A percentile compares a stretch with the other conserved stretches of the same genome.
Conservation (phyloP, 805 yeast genomes). For the Barnettozyma populi region DNA sequence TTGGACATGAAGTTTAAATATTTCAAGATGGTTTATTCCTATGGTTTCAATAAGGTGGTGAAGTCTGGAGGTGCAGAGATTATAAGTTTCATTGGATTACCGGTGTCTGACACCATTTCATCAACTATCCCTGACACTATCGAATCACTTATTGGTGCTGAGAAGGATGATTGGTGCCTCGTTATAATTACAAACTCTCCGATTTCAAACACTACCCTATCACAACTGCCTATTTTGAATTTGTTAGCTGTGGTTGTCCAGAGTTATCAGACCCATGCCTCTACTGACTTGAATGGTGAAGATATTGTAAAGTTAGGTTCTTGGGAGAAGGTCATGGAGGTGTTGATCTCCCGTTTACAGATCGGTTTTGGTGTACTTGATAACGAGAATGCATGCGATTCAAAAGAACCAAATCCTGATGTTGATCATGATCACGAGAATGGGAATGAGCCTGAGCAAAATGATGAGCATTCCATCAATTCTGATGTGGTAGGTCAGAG, state of each 20-base stretch:
- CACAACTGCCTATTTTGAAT: slow-evolving; percentile 12
- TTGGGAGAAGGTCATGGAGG: slow-evolving; percentile 26
- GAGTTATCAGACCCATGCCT: background rate
- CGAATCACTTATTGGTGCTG: background rate
- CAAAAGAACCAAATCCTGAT: slow-evolving; percentile 7
- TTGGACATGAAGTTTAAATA: slow-evolving; percentile 12
- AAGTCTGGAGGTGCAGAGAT: slow-evolving; percentile 5
- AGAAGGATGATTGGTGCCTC: slow-evolving; percentile 7
- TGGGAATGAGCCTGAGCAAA: too few relatives aligned
- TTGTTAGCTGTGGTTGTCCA: slow-evolving; percentile 13
- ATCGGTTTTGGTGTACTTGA: slow-evolving; percentile 8
- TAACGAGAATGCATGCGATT: slow-evolving; percentile 7
- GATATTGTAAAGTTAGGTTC: slow-evolving; percentile 7
- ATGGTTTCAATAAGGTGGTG: slow-evolving; percentile 5
- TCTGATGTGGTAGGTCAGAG: slow-evolving; percentile 16
- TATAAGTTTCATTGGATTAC: background rate
- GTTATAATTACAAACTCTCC: slow-evolving; percentile 16
- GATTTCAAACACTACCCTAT: background rate
- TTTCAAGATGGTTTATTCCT: slow-evolving; percentile 14
- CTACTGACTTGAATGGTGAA: background rate
- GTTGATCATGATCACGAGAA: slow-evolving; percentile 1
- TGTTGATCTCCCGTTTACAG: slow-evolving; percentile 13
- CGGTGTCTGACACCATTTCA: background rate
- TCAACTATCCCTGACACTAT: background rate
- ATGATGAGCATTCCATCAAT: slow-evolving; percentile 15